Base-by-base conservation (phyloP, 1,284 basidiomycete genomes). In the Schizopora paradoxa region DNA sequence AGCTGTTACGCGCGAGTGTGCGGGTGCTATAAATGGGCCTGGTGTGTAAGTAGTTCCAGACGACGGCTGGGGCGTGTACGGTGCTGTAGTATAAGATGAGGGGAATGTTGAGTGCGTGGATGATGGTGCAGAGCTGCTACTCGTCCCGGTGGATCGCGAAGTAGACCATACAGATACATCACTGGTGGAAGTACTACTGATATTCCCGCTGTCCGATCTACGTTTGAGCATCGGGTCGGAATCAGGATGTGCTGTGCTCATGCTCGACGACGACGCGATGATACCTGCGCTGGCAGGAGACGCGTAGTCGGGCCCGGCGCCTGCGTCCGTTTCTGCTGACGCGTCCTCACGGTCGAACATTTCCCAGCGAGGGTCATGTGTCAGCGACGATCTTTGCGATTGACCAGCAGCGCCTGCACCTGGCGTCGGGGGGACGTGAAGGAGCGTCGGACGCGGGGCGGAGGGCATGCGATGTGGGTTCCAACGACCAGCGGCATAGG, bases 401-500 rank as follows among this genome's bases (percentile, higher is more conserved):
- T n/a, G n/a, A n/a, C n/a, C n/a, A n/a, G n/a, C n/a, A n/a, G 22
- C 33, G n/a, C 41, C 41, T 5, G 40, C 43, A 19, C 41, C 34
- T 6, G 46, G 46, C 25, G 44, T 50, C 28, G 38, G 51, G 45
- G 23, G 52, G 52, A 22, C 51, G 55, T 16, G 60, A 58, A 6
- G 47, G 54, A 38, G 57, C 63, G 49, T 37, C 55, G 59, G 19
- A 62, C 66, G 43, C 66, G 65, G 4, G 86, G 89, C 5, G 74
- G 80, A 54, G 1, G 89, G 89, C 0, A 79, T 84, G 44, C 73
- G 73, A 53, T 82, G 77, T 1, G 90, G 87, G 59, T 90, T 86
- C 83, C 90, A 93, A 49, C 79, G 72, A 8, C 89, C 89, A 22
- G 73, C 61, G 0, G 86, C 79, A 60, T 92, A 91, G 0, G 85